Conservation (phyloP, 2,329 filamentous ascomycete species). For the Mariannaea sp. region DNA sequence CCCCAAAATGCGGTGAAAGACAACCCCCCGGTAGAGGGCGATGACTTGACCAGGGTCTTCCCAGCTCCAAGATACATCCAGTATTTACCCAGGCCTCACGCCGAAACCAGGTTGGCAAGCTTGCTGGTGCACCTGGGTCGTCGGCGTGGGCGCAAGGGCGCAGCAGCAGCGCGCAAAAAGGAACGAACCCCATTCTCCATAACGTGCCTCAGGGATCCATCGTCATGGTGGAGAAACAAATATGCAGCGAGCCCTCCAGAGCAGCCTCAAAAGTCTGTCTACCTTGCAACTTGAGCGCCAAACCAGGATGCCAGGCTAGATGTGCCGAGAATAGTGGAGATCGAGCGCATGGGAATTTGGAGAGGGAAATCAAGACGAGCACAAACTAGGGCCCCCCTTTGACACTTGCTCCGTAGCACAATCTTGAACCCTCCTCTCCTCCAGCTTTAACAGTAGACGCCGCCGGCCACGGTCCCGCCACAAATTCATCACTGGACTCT, state of each 20-base stretch:
- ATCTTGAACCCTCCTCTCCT: too few relatives aligned
- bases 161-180: neutral
- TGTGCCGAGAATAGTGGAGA: constrained; percentile 29
- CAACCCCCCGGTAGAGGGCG: constrained; percentile 25
- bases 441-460: too few relatives aligned
- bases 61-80: constrained; percentile 20
- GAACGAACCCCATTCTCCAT: neutral
- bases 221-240: constrained; percentile 15
- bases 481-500: neutral
- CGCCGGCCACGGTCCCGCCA: constrained; percentile 4
- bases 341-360: constrained; percentile 4
- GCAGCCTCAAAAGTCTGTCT: too few relatives aligned
- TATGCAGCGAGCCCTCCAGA: constrained; percentile 15
- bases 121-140: constrained; percentile 22
- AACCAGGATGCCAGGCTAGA: constrained; percentile 23
- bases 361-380: constrained; percentile 21
- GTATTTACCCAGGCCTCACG: constrained; percentile 17
- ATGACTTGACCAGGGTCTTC: constrained; percentile 32
- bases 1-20: constrained; percentile 39
- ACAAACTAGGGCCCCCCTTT: neutral
- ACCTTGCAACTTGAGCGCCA: constrained; percentile 15
- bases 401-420: too few relatives aligned
- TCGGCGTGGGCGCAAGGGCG: constrained; percentile 27
- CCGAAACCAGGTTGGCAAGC: too few relatives aligned
- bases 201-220: constrained; percentile 17